Evolutionary conservation across 192 early-diverging fungal genomes (phyloP), one percentile per base, ranked within the genome.

Genomic region (Mortierella alpina): DNA sequence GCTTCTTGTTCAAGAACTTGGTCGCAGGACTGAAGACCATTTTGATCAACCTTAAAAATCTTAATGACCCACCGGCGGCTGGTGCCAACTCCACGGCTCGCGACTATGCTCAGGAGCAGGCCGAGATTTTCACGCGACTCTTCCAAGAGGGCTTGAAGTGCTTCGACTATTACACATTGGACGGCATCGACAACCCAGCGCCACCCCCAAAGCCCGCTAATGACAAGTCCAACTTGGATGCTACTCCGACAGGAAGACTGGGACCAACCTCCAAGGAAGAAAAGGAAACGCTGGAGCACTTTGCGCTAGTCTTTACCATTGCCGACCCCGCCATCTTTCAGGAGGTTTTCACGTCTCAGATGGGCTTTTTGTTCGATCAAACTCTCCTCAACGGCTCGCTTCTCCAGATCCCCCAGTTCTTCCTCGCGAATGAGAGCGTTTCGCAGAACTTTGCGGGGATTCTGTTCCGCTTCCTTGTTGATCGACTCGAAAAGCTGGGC

Each of bases 241-340:
- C 65, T 56, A 68, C 57, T 23, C 75, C 54, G 58, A 74, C 41
- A 57, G 75, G 79, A 17, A 86, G 90, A 60, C 81, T 94, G 20
- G 88, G 89, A 60, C 85, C 89, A 41, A 84, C 90, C 17, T 86
- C 93, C 31, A 94, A 94, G 73, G 92, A 95, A 48, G 96, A 95
- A 67, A 98, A 98, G 73, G 96, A 99, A 67, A 90, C 94, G 41
- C 85, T 96, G 42, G 97, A 98, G 59, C 89, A 89, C 48, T 98
- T 99, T 90, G 91, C 94, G 2, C 90, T 91, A 18, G 89, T 94
- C 7, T 98, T 98, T 75, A 90, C 92, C 11, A 81, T 85, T 44
- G 75, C 98, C 14, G 96, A 98, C 65, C 93, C 95, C 6, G 90
- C 94, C 6, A 89, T 96, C 4, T 98, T 97, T 81, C 97, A 99